Conservation (phyloP, 2,329 filamentous ascomycete genomes). For the Torrubiella hemipterigena region DNA sequence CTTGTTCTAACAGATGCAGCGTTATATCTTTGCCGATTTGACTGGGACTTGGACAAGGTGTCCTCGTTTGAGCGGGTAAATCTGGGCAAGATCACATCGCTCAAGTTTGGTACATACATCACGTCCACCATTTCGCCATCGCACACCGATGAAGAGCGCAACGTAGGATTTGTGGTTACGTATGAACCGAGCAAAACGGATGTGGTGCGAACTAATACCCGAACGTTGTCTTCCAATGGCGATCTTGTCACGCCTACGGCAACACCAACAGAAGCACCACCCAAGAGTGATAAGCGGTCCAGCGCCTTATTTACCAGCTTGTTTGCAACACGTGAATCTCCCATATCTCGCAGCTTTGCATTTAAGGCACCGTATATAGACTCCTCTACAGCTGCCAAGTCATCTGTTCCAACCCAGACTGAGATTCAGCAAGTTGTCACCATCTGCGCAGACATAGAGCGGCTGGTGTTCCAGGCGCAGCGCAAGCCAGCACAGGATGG, state of each 20-base stretch:
- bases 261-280: slow-evolving; percentile 9
- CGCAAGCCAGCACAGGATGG: slow-evolving; percentile 28
- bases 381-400: slow-evolving; percentile 42
- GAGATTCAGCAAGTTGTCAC: slow-evolving; percentile 45
- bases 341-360: slow-evolving; percentile 30
- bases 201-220: slow-evolving; percentile 70
- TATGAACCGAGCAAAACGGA: slow-evolving; percentile 64
- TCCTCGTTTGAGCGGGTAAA: slow-evolving; percentile 81
- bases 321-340: slow-evolving; percentile 24
- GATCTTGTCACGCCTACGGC: slow-evolving; percentile 11
- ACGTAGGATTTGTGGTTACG: slow-evolving; percentile 71
- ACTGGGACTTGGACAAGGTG: slow-evolving; percentile 93
- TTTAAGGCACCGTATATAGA: slow-evolving; percentile 44
- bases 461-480: slow-evolving; percentile 43
- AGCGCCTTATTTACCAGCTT: slow-evolving; percentile 30
- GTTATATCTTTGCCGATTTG: slow-evolving; percentile 80
- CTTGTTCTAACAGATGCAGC: slow-evolving; percentile 76
- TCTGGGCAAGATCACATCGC: slow-evolving; percentile 57
- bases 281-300: slow-evolving; percentile 13
- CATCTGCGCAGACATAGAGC: slow-evolving; percentile 67
- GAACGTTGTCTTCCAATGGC: slow-evolving; percentile 53
- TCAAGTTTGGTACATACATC: slow-evolving; percentile 79
- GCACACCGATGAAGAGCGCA: slow-evolving; percentile 66
- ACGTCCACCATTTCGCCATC: slow-evolving; percentile 71
- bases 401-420: slow-evolving; percentile 30